These are phyloP conservation scores for Globisporangium canariense DNA, from an alignment of 352 stramenopile species.

Conservation along the genomic window DNA sequence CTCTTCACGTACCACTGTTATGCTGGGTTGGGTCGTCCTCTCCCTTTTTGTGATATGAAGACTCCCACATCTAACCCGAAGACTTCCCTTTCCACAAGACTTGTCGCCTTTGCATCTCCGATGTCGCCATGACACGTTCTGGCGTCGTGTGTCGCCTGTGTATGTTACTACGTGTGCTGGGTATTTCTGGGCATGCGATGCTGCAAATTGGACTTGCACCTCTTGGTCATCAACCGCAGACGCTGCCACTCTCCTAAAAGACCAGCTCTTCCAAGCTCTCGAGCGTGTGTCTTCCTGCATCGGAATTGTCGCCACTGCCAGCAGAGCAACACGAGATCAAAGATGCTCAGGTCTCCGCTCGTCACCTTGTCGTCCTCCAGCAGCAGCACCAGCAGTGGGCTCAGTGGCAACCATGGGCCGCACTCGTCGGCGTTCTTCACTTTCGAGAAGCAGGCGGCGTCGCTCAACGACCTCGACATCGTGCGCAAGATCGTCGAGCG, in stretches of 20 bases:
- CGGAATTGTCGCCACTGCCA: neutral
- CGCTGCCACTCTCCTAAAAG: neutral
- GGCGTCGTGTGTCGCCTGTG: neutral
- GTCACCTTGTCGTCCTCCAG: slow-evolving; percentile 11
- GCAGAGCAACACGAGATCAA: neutral
- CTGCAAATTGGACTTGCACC: neutral
- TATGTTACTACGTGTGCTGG: neutral
- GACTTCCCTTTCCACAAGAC: neutral
- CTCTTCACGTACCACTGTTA: neutral
- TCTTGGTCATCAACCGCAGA: neutral
- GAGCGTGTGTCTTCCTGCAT: neutral
- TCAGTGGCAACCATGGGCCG: neutral
- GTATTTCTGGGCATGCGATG: neutral
- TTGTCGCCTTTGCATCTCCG: neutral
- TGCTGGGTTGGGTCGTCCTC: neutral
- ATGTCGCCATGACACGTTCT: neutral
- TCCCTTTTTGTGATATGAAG: neutral
- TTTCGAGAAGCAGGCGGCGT: slow-evolving; percentile 35
- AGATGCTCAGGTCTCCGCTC: slow-evolving; percentile 1
- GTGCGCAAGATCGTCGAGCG: slow-evolving; percentile 79
- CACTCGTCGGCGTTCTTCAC: slow-evolving; percentile 24
- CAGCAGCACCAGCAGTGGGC: neutral
- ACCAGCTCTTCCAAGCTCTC: neutral
- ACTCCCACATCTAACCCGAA: neutral
- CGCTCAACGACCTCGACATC: slow-evolving; percentile 54